A percentile compares a stretch with the other conserved stretches of the same genome.
Conservation (phyloP, 1,139 yeast species). For the Kurtzmaniella natalensis region DNA sequence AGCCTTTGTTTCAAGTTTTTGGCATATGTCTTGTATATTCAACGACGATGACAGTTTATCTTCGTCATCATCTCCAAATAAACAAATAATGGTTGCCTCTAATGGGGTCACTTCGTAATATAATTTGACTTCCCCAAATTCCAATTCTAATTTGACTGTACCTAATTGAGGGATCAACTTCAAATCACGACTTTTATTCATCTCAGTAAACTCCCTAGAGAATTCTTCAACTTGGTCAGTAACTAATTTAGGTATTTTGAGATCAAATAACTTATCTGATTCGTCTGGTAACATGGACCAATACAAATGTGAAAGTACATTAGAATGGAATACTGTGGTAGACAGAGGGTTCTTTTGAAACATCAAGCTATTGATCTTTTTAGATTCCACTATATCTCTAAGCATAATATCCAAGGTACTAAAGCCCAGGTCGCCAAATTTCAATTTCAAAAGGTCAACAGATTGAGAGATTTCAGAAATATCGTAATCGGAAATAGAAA, state of each 20-base stretch:
- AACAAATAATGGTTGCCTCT: constrained; percentile 59
- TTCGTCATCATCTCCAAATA: constrained; percentile 27
- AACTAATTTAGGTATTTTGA: constrained; percentile 40
- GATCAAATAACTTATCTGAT: constrained; percentile 27
- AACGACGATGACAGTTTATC: constrained; percentile 28
- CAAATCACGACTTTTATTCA: constrained; percentile 57
- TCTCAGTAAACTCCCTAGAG: constrained; percentile 31
- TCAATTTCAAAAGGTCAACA: constrained; percentile 51
- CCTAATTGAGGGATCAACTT: constrained; percentile 61
- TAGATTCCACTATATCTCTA: constrained; percentile 61
- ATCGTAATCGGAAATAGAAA: constrained; percentile 44
- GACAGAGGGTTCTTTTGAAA: constrained; percentile 14
- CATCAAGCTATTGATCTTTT: constrained; percentile 28
- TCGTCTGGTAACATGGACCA: constrained; percentile 50
- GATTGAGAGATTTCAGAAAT: constrained; percentile 37
- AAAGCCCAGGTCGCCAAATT: constrained; percentile 67
- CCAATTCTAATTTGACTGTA: constrained; percentile 54
- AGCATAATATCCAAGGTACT: constrained; percentile 81
- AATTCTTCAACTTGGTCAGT: constrained; percentile 37
- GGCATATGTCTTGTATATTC: constrained; percentile 23
- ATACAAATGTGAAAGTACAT: constrained; percentile 40
- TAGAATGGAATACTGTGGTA: constrained; percentile 26
- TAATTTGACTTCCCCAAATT: constrained; percentile 38
- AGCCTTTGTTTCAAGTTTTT: constrained; percentile 28
- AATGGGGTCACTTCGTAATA: constrained; percentile 58